Base-by-base conservation (phyloP, 129 eudicot species). In the Flaveria linearis region DNA sequence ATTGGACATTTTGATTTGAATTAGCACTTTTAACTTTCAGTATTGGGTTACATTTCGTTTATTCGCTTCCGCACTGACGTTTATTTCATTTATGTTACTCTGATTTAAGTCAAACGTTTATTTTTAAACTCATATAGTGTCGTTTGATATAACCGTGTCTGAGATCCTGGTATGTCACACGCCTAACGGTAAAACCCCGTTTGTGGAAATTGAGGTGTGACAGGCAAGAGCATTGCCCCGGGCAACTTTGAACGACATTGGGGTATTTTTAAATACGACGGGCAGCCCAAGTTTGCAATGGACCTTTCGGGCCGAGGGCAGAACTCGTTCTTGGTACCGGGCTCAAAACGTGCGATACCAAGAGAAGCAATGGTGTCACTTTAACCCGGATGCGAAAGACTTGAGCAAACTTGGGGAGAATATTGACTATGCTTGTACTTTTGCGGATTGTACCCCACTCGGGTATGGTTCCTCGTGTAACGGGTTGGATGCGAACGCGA, bases 311-410 rank as follows among this genome's bases (percentile, higher is more conserved):
- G 97, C 2, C 83, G 84, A 42, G 81, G 77, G 0, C 83, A 71
- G 16, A 85, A 88, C 56, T 51, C 77, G 58, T 79, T 66, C 46
- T 85, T 85, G 15, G 91, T 93, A 15, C 78, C 88, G 6, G 98
- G n/a, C 98, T 13, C 85, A 82, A 56, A 79, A 88, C n/a, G 98
- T 93, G 39, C 17, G 76, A 33, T 93, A 93, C 69, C 88, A 76
- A 17, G 81, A 87, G n/a, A 87, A 78, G 9, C 81, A 63, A 23
- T 93, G 97, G 98, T 93, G 98, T 63, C 76, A 73, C 75, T 82
- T 93, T n/a, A 91, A 86, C 64, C 91, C 93, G 12, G 82, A 87
- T 68, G 96, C 96, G 0, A 85, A 75, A 51, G 90, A 91, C 68
- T 14, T 84, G 36, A 82, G 82, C 69, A 87, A 72, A 30, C 88